Base-by-base conservation (phyloP, 2,329 filamentous ascomycete genomes). In the Aspergillus novoparasiticus region DNA sequence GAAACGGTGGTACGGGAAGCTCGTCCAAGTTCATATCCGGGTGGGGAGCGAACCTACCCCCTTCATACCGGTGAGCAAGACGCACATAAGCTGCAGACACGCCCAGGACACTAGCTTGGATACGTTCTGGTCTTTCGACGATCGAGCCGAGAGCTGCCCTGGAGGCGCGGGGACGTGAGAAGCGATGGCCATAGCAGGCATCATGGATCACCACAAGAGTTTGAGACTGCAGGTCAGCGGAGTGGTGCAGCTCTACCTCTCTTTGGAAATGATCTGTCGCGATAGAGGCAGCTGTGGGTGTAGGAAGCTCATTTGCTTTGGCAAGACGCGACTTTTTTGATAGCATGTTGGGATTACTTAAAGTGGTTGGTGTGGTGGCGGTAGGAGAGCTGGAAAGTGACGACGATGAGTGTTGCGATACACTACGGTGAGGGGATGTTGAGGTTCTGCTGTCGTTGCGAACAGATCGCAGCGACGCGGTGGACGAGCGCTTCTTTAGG, bases 161-260 rank as follows among this genome's bases (percentile, higher is more conserved):
- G 26, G 88, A 90, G 0, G 93, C 90, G 70, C 91, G 89, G 4
- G 93, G 93, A 51, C 95, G 86, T 12, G 94, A 92, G 77, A 89
- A 99, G 26, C 93, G 89, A 79, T 99, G 95, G 28, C 94, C 94
- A 75, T 98, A 99, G 78, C 94, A 97, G 59, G 91, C 89, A 80
- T 99, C 95, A 72, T 98, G 93, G 2, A 99, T 81, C 34, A 99
- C 85, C 54, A 98, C 93, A 5, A 96, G 80, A 0, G 93, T 93
- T 64, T 93, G 82, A 3, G 84, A 77, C 14, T 73, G 66, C 8
- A 78, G 64, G 60, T 78, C 72, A 16, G 71, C 71, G 14, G 75
- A 76, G 62, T 89, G 85, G 71, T 92, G 89, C 8, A 84, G 77
- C 19, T 86, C 82, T 36, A 96, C 77, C 74, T 96, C 92, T 64